phyloP scores from a whole-genome alignment of 2,329 filamentous ascomycete species.

The Ascomycota sp. region DNA sequence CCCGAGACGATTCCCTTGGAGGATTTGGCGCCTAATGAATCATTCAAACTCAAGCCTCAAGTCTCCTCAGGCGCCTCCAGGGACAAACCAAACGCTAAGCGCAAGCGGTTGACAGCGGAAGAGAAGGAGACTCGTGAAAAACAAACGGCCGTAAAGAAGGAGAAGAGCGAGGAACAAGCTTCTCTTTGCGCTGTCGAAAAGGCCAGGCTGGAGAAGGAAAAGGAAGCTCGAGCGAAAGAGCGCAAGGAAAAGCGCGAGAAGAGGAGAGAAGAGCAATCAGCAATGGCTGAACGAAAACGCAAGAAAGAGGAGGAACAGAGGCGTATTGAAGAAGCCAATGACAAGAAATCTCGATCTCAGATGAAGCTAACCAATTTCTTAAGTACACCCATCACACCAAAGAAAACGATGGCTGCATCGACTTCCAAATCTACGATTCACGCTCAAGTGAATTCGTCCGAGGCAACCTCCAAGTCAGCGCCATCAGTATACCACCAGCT shows the following conservation, averaged over 20 bases:
- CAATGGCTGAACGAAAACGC: slow-evolving; percentile 22
- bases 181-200: slow-evolving; percentile 13
- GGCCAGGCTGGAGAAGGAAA: slow-evolving; percentile 19
- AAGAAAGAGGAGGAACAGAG: slow-evolving; percentile 28
- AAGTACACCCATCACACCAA: slow-evolving; percentile 17
- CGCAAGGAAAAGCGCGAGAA: slow-evolving; percentile 20
- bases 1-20: too few species aligned
- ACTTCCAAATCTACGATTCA: slow-evolving; percentile 10
- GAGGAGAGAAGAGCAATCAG: slow-evolving; percentile 19
- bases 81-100: slow-evolving; percentile 16
- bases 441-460: slow-evolving; percentile 7
- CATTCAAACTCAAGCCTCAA: too few species aligned
- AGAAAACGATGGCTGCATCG: slow-evolving; percentile 17
- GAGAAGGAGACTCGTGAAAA: slow-evolving; percentile 11
- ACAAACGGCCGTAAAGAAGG: slow-evolving; percentile 14
- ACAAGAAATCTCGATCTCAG: slow-evolving; percentile 28
- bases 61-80: too few species aligned
- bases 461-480: slow-evolving; percentile 3
- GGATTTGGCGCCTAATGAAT: too few species aligned
- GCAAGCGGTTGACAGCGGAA: slow-evolving; percentile 18
- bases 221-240: slow-evolving; percentile 15
- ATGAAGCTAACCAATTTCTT: slow-evolving; percentile 27
- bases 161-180: slow-evolving; percentile 18
- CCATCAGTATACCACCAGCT: slow-evolving; percentile 40
- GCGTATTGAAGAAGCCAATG: slow-evolving; percentile 17